These are phyloP conservation scores for Pseudopithomyces chartarum DNA, from an alignment of 2,329 filamentous ascomycete genomes.

Conservation along the genomic window DNA sequence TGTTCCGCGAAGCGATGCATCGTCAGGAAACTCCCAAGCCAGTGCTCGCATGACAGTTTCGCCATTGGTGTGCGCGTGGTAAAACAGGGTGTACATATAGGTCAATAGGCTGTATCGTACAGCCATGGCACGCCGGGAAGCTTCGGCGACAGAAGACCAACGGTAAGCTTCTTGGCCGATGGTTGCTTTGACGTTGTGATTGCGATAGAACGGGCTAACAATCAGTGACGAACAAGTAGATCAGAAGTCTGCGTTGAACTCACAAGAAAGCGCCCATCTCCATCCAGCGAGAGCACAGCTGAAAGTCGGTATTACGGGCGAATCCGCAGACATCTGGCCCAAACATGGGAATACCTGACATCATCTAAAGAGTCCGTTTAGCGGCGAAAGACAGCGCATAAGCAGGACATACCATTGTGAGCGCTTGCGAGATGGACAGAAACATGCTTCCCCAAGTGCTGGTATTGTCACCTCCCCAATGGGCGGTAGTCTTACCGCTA, in stretches of 20 bases:
- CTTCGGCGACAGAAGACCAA: conserved; percentile 67
- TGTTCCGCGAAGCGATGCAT: conserved; percentile 64
- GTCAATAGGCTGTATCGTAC: conserved; percentile 71
- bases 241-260: not conserved
- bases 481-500: conserved; percentile 16
- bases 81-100: conserved; percentile 75
- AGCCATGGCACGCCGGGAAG: conserved; percentile 65
- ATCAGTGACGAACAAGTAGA: not conserved
- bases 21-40: conserved; percentile 72
- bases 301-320: conserved; percentile 65
- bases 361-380: conserved; percentile 40
- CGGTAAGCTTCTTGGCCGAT: conserved; percentile 70
- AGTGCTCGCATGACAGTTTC: conserved; percentile 73
- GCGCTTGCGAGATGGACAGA: conserved; percentile 74
- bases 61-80: conserved; percentile 65
- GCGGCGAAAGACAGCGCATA: not conserved
- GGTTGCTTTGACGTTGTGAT: conserved; percentile 68
- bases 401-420: conserved; percentile 62
- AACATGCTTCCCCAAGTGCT: conserved; percentile 73
- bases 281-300: conserved; percentile 76
- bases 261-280: conserved; percentile 70
- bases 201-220: conserved; percentile 68
- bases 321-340: conserved; percentile 67
- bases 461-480: conserved; percentile 72
- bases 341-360: conserved; percentile 76